A percentile compares a stretch with the other conserved stretches of the same genome.
These are phyloP conservation scores for Viola pubescens DNA, from an alignment of 441 rosid genomes.

Conservation along the genomic window DNA sequence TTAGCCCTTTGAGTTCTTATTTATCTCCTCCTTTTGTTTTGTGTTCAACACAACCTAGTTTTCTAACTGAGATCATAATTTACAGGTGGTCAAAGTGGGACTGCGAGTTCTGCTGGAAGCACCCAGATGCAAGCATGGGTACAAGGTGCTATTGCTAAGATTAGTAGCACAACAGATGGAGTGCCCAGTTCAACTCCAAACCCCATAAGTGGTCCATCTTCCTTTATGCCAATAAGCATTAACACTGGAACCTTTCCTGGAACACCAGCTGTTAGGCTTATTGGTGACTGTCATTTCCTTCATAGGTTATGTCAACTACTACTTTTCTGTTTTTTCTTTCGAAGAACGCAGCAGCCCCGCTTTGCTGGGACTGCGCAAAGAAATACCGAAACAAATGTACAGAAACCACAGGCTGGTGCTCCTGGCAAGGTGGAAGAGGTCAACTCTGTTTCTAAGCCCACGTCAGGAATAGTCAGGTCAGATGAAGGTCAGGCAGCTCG, in stretches of 20 bases:
- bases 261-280: conserved; percentile 98
- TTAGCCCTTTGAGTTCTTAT: neutral
- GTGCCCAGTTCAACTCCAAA: conserved; percentile 56
- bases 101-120: conserved; percentile 83
- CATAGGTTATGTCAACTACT: conserved; percentile 94
- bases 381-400: conserved; percentile 57
- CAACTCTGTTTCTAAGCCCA: conserved; percentile 58
- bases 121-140: conserved; percentile 99
- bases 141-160: conserved; percentile 97
- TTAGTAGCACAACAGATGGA: conserved; percentile 79
- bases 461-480: conserved; percentile 42
- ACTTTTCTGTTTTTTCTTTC: conserved; percentile 89
- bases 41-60: conserved; percentile 2
- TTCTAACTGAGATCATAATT: conserved; percentile 6
- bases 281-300: conserved; percentile 99
- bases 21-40: neutral
- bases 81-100: conserved; percentile 74
- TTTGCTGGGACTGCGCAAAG: conserved; percentile 44
- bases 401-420: conserved; percentile 68
- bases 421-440: conserved; percentile 79
- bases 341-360: conserved; percentile 63
- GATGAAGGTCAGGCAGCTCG: conserved; percentile 78
- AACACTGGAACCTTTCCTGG: conserved; percentile 99
- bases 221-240: conserved; percentile 96
- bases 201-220: conserved; percentile 75